Evolutionary conservation across 2,329 filamentous ascomycete species (phyloP).

Genomic region (Dactylellina leptospora): DNA sequence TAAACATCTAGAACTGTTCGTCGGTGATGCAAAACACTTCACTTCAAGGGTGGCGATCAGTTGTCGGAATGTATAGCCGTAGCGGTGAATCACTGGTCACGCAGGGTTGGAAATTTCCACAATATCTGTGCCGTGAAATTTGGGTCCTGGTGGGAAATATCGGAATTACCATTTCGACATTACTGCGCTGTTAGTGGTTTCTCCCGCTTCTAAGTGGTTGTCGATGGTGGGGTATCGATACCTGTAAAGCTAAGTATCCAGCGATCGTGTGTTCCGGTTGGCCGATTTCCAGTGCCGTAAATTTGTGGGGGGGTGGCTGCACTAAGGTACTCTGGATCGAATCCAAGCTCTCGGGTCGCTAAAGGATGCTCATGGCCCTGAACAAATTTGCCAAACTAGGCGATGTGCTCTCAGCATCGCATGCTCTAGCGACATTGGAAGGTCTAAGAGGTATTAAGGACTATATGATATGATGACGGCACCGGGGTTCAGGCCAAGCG

Average conservation of each 20-base stretch:
- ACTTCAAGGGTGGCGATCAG: background rate
- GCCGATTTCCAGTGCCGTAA: background rate
- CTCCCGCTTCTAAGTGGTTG: background rate
- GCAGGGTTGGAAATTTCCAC: background rate
- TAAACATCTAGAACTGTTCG: background rate
- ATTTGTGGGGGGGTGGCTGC: background rate
- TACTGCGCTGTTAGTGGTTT: too few species aligned
- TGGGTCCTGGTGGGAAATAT: background rate
- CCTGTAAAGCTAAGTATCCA: background rate
- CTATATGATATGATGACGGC: background rate
- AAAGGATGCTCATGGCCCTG: constrained; percentile 3
- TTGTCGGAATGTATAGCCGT: background rate
- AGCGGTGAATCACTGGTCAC: constrained; percentile 7
- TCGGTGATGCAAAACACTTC: background rate
- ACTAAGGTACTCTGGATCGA: background rate
- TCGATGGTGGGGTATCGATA: background rate
- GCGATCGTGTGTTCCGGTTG: background rate
- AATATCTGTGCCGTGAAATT: constrained; percentile 18
- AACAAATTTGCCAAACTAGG: background rate
- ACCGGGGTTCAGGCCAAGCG: background rate
- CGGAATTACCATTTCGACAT: background rate
- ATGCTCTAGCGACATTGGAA: background rate
- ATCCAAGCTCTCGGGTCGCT: constrained; percentile 15
- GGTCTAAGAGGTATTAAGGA: background rate
- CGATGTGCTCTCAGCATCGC: background rate